These are phyloP conservation scores for Podaxis rugospora DNA, from an alignment of 768 basidiomycete species.

Conservation along the genomic window DNA sequence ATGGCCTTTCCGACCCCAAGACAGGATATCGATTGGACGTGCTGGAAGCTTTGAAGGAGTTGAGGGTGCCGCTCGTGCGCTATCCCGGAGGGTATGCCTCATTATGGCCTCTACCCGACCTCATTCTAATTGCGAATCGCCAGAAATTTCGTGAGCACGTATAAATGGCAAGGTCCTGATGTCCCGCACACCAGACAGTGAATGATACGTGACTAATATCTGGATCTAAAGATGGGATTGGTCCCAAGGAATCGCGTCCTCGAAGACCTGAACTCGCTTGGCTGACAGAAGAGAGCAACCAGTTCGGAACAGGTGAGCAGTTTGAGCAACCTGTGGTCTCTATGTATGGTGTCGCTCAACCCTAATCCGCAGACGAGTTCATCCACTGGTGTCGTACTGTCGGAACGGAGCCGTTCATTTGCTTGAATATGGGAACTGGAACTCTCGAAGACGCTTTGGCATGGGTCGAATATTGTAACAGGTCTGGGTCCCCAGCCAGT, in stretches of 20 bases:
- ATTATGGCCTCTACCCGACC: no score
- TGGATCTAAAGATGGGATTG: conserved; percentile 40
- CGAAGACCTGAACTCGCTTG: conserved; percentile 58
- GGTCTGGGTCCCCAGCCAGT: conserved; percentile 20
- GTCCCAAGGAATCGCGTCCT: conserved; percentile 43
- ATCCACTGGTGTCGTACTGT: conserved; percentile 50
- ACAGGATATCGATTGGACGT: conserved; percentile 50
- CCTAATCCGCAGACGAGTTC: conserved; percentile 34
- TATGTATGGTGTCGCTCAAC: not conserved
- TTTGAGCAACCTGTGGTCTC: conserved; percentile 11
- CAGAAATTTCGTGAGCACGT: conserved; percentile 51
- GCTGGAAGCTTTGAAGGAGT: conserved; percentile 37
- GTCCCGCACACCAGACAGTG: no score
- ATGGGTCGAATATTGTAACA: conserved; percentile 64
- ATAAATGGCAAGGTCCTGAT: conserved; percentile 43
- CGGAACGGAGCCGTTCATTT: conserved; percentile 54
- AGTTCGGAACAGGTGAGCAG: conserved; percentile 47
- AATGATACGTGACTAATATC: not conserved
- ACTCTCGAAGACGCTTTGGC: conserved; percentile 55
- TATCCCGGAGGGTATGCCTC: conserved; percentile 47
- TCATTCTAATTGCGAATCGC: not conserved
- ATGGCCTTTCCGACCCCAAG: conserved; percentile 31
- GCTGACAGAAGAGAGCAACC: conserved; percentile 56
- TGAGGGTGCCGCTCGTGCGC: conserved; percentile 44
- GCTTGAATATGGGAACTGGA: conserved; percentile 63